These are phyloP conservation scores for Sarcodon aspratus DNA, from an alignment of 768 basidiomycete genomes.

Conservation along the genomic window DNA sequence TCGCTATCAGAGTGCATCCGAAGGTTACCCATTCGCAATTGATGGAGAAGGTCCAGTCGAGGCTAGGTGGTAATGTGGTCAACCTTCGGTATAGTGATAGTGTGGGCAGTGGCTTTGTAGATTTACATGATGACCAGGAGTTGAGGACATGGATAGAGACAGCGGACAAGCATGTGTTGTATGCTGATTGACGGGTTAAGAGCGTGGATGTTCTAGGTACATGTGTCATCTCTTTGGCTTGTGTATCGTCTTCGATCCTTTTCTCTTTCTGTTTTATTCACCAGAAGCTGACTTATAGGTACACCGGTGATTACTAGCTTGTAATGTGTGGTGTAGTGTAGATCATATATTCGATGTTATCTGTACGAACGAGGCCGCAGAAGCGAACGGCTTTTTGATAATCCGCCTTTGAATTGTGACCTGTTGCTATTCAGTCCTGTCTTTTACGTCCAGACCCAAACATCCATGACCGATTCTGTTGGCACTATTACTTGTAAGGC, in stretches of 20 bases:
- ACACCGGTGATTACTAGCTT: too few relatives aligned
- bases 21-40: conserved; percentile 77
- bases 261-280: neutral
- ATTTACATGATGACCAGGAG: conserved; percentile 50
- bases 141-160: conserved; percentile 65
- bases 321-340: neutral
- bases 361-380: neutral
- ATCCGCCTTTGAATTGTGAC: neutral
- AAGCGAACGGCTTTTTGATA: neutral
- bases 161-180: conserved; percentile 77
- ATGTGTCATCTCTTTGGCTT: neutral
- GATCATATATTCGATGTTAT: neutral
- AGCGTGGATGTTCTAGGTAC: neutral
- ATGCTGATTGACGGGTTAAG: conserved; percentile 44
- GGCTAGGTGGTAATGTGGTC: conserved; percentile 66
- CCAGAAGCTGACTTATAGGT: too few relatives aligned
- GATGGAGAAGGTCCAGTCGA: conserved; percentile 83
- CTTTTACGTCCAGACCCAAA: conserved; percentile 12
- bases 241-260: neutral
- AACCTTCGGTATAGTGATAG: conserved; percentile 70
- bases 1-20: conserved; percentile 95
- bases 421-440: neutral
- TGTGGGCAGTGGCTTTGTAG: conserved; percentile 50
- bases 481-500: conserved; percentile 83
- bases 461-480: conserved; percentile 57